Base-by-base conservation (phyloP, 2,329 filamentous ascomycete species). In the Sporothrix luriei region DNA sequence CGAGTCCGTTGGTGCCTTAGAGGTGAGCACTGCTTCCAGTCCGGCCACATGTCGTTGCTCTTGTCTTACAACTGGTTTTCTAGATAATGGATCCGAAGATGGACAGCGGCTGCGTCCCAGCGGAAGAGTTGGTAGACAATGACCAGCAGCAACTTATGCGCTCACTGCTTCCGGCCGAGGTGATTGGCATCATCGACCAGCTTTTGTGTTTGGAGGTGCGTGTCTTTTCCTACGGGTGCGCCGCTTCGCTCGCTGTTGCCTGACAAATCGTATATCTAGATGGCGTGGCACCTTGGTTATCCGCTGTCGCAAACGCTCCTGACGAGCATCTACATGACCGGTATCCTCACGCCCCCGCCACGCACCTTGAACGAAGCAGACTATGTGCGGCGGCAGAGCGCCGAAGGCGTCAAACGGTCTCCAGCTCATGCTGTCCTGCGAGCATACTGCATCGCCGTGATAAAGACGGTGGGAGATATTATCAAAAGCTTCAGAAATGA, bases 41-140 rank as follows among this genome's bases (percentile, higher is more conserved):
- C 3, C 38, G 6, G 21, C 19, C 21, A 14, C 10, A n/a, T 13
- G 19, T 19, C 24, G 38, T 16, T 48, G 29, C 21, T 9, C 24
- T 11, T 49, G 10, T 49, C 24, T 24, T 52, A 2, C 33, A 29
- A 1, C 46, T 52, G 11, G 2, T 11, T 54, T 69, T 33, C 24
- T 76, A 99, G 95, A 97, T 99, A 75, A 97, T 97, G 92, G 95
- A 99, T 77, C 90, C 92, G 0, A 99, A 98, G 80, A 99, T 99
- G 95, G 95, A 99, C 79, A 97, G 93, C 77, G 95, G 95, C 38
- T 93, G 90, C 73, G 83, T 96, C 7, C 85, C 88, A 24, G 87
- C 90, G 9, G 91, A 90, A 40, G 92, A 97, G 76, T 88, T 89
- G n/a, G 86, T 94, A 46, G 92, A 97, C 71, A 90, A 94, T 73